Evolutionary conservation across 306 rosid genomes (phyloP).

Genomic region (Betula pendula): DNA sequence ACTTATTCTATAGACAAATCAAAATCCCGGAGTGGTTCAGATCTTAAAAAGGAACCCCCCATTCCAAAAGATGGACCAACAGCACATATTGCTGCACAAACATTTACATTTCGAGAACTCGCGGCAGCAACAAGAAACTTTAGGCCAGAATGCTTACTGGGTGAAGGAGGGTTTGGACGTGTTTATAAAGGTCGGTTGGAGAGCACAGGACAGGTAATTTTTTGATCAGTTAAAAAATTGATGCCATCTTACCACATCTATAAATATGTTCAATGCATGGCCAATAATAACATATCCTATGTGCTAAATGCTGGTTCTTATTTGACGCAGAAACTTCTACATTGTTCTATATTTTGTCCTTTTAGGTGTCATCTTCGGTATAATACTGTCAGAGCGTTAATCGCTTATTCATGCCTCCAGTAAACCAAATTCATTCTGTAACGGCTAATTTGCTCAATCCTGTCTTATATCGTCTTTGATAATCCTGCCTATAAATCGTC

Average conservation of each 20-base stretch:
- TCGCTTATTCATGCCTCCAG: neutral
- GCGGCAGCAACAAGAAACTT: slow-evolving; percentile 95
- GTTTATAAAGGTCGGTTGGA: slow-evolving; percentile 96
- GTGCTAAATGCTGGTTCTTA: slow-evolving; percentile 9
- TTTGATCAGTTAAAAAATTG: neutral
- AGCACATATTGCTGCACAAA: slow-evolving; percentile 94
- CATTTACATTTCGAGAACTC: slow-evolving; percentile 94
- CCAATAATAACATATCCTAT: neutral
- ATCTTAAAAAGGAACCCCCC: slow-evolving; percentile 70
- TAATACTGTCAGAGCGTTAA: neutral
- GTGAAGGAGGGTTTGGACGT: slow-evolving; percentile 96
- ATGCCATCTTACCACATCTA: neutral
- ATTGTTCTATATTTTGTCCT: slow-evolving; percentile 7
- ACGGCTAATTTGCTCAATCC: neutral
- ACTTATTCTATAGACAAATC: slow-evolving; percentile 60
- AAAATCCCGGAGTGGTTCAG: slow-evolving; percentile 61
- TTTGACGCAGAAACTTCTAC: slow-evolving; percentile 5
- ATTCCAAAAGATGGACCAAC: slow-evolving; percentile 86
- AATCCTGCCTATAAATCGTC: slow-evolving; percentile 1
- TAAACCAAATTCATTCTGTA: neutral
- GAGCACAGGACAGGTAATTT: slow-evolving; percentile 87
- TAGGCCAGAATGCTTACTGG: slow-evolving; percentile 77
- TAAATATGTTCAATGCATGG: neutral
- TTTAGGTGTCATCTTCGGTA: slow-evolving; percentile 9
- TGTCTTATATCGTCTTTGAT: slow-evolving; percentile 20